Evolutionary conservation across 306 rosid genomes (phyloP), one percentile per base, ranked within the genome.

Genomic region (Gleditsia sinensis): DNA sequence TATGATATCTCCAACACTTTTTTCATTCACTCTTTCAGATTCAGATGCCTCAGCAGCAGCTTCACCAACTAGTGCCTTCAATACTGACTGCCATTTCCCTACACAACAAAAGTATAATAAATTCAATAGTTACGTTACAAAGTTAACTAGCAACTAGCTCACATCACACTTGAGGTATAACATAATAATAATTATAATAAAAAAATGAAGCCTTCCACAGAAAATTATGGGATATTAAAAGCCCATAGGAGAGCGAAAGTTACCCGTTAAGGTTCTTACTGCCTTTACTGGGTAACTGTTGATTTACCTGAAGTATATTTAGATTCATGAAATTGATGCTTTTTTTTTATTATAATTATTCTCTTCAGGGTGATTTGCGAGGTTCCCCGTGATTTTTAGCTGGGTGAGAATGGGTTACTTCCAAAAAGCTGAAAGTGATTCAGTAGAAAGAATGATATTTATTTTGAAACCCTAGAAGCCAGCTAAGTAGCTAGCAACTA

Each of bases 111-210:
- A 59, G 7, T 40, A 9, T 43, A 67, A 30, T 81, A 45, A 82
- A 81, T 81, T 85, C 77, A 76, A 67, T 67, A 61, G 72, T 72
- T 70, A 78, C 78, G 68, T 66, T 85, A 74, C 83, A 77, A 39
- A 55, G 33, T 30, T 11, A 16, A 21, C 33, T 46, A 17, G 20
- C 67, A 60, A 11, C 61, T 69, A 60, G 16, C 61, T 69, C 55
- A 40, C 72, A 65, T 63, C 74, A 63, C 42, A 54, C 45, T 39
- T 37, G 23, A 23, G 39, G 40, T 42, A 58, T 28, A 30, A 69
- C n/a, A 17, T 14, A 20, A 0, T 43, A 10, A 46, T 0, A 30
- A 11, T 20, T 7, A 60, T 17, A 32, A 60, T n/a, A 17, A 32
- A 17, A 9, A 1, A 0, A 28, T 28, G 2, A 43, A 17, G 24